Evolutionary conservation across 257 asterid species (phyloP).

Genomic region (Rubia yunnanensis): DNA sequence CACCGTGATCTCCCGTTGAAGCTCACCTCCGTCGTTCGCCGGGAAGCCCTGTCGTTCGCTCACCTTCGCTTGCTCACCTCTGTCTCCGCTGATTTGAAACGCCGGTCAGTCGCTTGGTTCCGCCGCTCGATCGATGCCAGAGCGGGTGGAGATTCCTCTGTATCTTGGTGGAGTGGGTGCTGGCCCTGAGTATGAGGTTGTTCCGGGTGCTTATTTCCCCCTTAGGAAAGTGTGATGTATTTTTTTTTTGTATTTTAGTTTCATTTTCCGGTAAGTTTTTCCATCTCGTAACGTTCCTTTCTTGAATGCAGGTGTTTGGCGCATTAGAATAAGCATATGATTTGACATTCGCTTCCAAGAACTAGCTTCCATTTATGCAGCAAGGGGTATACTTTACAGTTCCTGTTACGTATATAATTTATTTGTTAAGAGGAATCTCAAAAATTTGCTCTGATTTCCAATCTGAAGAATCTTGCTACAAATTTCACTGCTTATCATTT

Average conservation of each 20-base stretch:
- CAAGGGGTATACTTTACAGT: slow-evolving; percentile 47
- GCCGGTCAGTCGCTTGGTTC: too few species aligned
- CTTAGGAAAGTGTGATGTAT: slow-evolving; percentile 20
- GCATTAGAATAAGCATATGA: slow-evolving; percentile 80
- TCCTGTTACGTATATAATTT: neutral
- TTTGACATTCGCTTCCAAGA: slow-evolving; percentile 82
- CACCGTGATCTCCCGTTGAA: too few species aligned
- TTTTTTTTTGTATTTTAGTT: neutral
- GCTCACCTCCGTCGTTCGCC: too few species aligned
- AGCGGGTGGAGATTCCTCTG: slow-evolving; percentile 33
- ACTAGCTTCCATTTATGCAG: slow-evolving; percentile 76
- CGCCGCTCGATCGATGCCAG: too few species aligned
- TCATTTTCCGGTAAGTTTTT: slow-evolving; percentile 4
- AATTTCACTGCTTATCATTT: neutral
- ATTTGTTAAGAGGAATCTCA: neutral
- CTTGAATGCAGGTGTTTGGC: slow-evolving; percentile 61
- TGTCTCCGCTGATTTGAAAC: too few species aligned
- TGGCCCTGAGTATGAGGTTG: slow-evolving; percentile 43
- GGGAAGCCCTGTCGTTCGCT: too few species aligned
- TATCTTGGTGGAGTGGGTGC: slow-evolving; percentile 77
- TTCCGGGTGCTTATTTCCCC: slow-evolving; percentile 77
- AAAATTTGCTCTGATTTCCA: neutral
- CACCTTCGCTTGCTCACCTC: too few species aligned
- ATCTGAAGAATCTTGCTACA: neutral
- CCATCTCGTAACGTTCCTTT: slow-evolving; percentile 11